Percentiles rank a stretch among this genome's conserved stretches.
These are phyloP conservation scores for Eleusine indica DNA, from an alignment of 176 grass and related monocot genomes.

Conservation along the genomic window DNA sequence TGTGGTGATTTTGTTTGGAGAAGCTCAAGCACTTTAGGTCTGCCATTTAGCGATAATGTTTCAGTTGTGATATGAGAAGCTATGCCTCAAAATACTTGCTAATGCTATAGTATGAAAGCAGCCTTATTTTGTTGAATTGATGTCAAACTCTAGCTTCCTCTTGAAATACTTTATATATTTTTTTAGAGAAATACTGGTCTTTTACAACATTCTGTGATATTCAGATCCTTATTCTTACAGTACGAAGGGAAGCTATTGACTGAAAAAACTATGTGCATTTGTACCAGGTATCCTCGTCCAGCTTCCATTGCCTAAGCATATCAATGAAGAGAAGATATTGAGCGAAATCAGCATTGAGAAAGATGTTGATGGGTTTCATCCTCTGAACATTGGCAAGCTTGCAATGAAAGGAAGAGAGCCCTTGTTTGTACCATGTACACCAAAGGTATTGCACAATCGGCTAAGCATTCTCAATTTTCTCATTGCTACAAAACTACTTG, in stretches of 20 bases:
- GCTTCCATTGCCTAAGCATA: constrained; percentile 93
- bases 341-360: constrained; percentile 82
- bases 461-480: background rate
- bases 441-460: constrained; percentile 61
- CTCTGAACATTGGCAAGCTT: constrained; percentile 94
- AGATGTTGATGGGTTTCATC: constrained; percentile 99
- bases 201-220: background rate
- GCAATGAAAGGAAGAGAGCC: constrained; percentile 98
- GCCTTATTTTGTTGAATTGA: background rate
- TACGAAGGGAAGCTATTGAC: constrained; percentile 5
- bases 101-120: background rate
- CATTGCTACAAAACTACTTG: no score
- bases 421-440: constrained; percentile 81
- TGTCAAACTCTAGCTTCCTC: background rate
- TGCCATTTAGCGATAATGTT: no score
- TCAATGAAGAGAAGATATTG: constrained; percentile 89
- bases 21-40: background rate
- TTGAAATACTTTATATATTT: background rate
- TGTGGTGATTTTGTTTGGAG: background rate
- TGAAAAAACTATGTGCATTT: constrained; percentile 18
- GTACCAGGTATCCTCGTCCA: constrained; percentile 86
- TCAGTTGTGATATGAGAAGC: background rate
- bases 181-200: background rate
- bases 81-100: background rate
- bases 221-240: background rate